Conservation (phyloP, 768 basidiomycete species). For the Pleurotus citrinopileatus region DNA sequence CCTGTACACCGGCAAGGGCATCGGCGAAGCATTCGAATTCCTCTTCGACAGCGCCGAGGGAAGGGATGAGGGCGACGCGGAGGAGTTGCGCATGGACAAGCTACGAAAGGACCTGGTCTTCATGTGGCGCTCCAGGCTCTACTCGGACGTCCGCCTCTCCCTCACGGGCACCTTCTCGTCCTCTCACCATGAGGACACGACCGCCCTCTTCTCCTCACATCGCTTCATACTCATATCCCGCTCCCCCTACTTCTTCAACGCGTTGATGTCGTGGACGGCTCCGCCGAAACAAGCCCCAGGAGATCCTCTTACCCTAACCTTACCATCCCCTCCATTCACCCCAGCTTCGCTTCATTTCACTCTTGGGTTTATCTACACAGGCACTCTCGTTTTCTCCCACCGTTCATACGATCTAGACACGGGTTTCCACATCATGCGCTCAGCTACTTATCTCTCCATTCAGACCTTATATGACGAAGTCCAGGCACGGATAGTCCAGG, state of each 20-base stretch:
- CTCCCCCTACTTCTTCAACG: slow-evolving; percentile 81
- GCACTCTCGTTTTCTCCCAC: slow-evolving; percentile 90
- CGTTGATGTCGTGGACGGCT: slow-evolving; percentile 65
- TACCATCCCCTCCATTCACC: slow-evolving; percentile 93
- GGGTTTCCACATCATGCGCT: slow-evolving; percentile 84
- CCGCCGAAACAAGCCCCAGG: slow-evolving; percentile 20
- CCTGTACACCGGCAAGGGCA: slow-evolving; percentile 88
- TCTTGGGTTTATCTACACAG: slow-evolving; percentile 92
- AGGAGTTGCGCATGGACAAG: slow-evolving; percentile 69
- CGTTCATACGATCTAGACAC: slow-evolving; percentile 91
- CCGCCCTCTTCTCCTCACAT: slow-evolving; percentile 88
- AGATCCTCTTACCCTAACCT: slow-evolving; percentile 59
- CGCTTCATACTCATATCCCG: slow-evolving; percentile 90
- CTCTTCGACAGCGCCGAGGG: slow-evolving; percentile 70
- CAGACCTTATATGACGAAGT: slow-evolving; percentile 73
- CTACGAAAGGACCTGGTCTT: slow-evolving; percentile 91
- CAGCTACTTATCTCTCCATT: slow-evolving; percentile 78
- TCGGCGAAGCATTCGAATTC: slow-evolving; percentile 86
- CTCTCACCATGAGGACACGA: slow-evolving; percentile 61
- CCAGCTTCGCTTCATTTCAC: slow-evolving; percentile 93
- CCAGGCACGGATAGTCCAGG: slow-evolving; percentile 78
- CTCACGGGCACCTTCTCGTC: slow-evolving; percentile 70
- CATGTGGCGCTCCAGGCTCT: slow-evolving; percentile 95
- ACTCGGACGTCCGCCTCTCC: slow-evolving; percentile 85
- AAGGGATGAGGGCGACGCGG: slow-evolving; percentile 41